Evolutionary conservation across 1,284 basidiomycete species (phyloP).

Genomic region (Trichosporon ovoides): DNA sequence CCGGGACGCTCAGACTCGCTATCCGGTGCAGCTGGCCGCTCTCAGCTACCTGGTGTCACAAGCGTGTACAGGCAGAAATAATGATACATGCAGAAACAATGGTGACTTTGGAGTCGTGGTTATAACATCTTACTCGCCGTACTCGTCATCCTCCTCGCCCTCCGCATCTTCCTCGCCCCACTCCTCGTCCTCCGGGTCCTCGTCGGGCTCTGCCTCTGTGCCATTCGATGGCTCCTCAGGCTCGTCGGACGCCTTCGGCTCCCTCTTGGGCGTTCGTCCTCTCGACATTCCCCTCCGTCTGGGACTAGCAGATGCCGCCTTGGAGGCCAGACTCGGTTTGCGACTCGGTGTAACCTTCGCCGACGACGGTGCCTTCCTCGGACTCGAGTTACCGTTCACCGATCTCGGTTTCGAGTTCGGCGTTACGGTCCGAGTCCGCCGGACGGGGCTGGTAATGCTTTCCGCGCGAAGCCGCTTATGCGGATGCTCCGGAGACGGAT

Average conservation of each 20-base stretch:
- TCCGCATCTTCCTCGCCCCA: not conserved
- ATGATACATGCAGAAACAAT: not conserved
- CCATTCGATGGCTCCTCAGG: not conserved
- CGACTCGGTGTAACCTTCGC: not conserved
- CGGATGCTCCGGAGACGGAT: slow-evolving; percentile 8
- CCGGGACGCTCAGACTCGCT: no score
- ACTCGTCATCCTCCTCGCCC: slow-evolving; percentile 6
- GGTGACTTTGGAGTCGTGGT: not conserved
- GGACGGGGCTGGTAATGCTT: not conserved
- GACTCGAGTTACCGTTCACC: not conserved
- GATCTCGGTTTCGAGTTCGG: not conserved
- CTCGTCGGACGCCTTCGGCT: not conserved
- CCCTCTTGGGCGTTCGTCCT: not conserved
- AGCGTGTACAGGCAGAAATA: not conserved
- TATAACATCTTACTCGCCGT: not conserved
- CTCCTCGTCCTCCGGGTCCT: not conserved
- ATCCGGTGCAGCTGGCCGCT: no score
- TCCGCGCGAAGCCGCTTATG: slow-evolving; percentile 11
- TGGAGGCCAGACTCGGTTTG: not conserved
- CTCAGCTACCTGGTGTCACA: no score
- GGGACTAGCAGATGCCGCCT: no score
- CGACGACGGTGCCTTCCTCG: not conserved
- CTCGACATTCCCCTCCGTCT: no score
- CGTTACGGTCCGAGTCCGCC: not conserved
- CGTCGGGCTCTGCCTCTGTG: not conserved